A percentile compares a stretch with the other conserved stretches of the same genome.
Evolutionary conservation across 257 asterid species (phyloP).

Genomic region (Solanum bulbocastanum): DNA sequence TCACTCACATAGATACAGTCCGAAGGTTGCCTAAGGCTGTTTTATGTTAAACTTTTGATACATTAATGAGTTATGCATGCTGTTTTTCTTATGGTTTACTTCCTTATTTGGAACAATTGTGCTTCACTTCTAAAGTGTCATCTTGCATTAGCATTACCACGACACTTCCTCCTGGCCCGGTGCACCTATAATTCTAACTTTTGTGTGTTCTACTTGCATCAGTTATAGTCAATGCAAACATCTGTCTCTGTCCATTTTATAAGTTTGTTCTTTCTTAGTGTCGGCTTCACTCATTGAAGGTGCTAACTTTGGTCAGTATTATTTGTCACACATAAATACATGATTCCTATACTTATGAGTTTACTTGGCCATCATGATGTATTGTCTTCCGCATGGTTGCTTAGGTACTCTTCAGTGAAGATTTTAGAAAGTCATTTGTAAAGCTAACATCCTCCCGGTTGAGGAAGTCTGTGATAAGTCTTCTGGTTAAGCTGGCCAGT

Average conservation of each 20-base stretch:
- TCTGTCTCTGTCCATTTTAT: neutral
- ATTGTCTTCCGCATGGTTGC: neutral
- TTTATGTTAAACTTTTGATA: neutral
- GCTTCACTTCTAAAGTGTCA: neutral
- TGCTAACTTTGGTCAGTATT: neutral
- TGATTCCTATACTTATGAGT: neutral
- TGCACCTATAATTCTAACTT: neutral
- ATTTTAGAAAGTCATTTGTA: slow-evolving; percentile 42
- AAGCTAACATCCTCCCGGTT: slow-evolving; percentile 14
- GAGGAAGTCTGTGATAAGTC: slow-evolving; percentile 25
- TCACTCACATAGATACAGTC: neutral
- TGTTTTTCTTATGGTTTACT: neutral
- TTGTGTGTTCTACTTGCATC: neutral
- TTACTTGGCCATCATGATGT: neutral
- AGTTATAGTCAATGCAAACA: neutral
- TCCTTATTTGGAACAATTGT: neutral
- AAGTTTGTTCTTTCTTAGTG: neutral
- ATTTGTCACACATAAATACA: neutral
- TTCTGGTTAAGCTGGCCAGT: slow-evolving; percentile 41
- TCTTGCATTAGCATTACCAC: neutral
- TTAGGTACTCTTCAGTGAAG: slow-evolving; percentile 53
- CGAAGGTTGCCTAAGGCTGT: neutral
- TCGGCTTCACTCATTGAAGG: neutral
- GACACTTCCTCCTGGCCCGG: neutral
- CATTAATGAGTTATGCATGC: neutral